Evolutionary conservation across 495 filamentous ascomycete genomes (phyloP).

Genomic region (Penicillium daleae): DNA sequence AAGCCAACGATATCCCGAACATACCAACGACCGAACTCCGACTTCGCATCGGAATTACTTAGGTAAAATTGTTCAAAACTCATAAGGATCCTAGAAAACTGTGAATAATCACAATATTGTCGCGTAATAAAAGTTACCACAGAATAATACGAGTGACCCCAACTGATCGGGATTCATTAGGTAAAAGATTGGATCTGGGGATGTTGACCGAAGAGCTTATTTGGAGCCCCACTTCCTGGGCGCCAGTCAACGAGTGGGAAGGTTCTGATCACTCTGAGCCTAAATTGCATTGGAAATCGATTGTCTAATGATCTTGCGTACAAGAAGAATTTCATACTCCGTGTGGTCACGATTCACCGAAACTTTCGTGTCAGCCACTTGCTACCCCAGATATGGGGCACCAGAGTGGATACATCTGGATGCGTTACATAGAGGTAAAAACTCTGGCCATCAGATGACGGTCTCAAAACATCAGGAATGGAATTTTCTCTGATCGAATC

Average conservation of each 20-base stretch:
- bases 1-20: background rate
- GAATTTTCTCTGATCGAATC: too few relatives aligned
- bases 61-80: conserved; percentile 22
- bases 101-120: conserved; percentile 26
- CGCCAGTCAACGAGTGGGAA: background rate
- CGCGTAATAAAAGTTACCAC: conserved; percentile 13
- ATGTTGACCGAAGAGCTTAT: conserved; percentile 26
- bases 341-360: background rate
- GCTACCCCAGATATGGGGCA: background rate
- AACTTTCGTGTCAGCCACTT: conserved; percentile 2
- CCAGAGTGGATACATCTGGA: background rate
- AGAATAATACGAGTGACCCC: conserved; percentile 27
- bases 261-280: background rate
- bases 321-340: background rate
- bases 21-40: conserved; percentile 9
- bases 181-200: conserved; percentile 26
- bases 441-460: background rate
- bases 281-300: background rate
- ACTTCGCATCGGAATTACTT: conserved; percentile 11
- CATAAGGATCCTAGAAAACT: background rate
- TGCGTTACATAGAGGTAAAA: background rate
- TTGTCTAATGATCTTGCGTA: background rate
- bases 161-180: conserved; percentile 28
- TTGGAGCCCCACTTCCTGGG: conserved; percentile 18
- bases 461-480: too few relatives aligned